phyloP scores from a whole-genome alignment of 257 asterid species.

The Plantago elongata region DNA sequence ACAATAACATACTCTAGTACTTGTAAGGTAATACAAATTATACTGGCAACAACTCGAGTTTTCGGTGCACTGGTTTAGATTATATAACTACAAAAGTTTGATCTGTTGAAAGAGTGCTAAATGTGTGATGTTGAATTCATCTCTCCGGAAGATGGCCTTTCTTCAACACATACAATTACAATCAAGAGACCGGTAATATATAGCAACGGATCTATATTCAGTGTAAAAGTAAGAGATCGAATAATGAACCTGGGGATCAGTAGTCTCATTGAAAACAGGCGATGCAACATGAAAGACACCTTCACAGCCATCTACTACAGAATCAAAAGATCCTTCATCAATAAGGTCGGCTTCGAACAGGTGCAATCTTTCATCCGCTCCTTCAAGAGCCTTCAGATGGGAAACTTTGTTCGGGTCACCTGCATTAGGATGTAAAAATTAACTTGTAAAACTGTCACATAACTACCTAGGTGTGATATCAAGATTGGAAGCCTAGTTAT shows the following conservation, averaged over 20 bases:
- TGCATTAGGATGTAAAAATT: conserved; percentile 5
- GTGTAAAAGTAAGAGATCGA: background rate
- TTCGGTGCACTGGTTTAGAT: too few species aligned
- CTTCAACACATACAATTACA: too few species aligned
- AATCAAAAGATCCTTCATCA: conserved; percentile 49
- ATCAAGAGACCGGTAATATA: too few species aligned
- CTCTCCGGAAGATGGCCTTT: too few species aligned
- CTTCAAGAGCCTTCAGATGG: conserved; percentile 47
- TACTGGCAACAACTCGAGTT: background rate
- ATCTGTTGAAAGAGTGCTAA: too few species aligned
- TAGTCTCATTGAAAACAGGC: conserved; percentile 31
- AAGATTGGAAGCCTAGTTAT: too few species aligned
- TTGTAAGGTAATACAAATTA: too few species aligned
- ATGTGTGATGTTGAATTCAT: too few species aligned
- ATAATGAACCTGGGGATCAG: conserved; percentile 37
- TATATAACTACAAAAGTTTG: too few species aligned
- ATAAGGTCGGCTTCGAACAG: conserved; percentile 42
- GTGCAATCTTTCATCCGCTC: conserved; percentile 51
- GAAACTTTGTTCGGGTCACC: conserved; percentile 43
- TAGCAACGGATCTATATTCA: background rate
- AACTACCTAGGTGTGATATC: too few species aligned
- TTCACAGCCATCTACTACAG: conserved; percentile 49
- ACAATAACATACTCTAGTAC: too few species aligned
- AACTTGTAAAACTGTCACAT: too few species aligned
- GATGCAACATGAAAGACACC: conserved; percentile 66